phyloP scores from a whole-genome alignment of 2,329 filamentous ascomycete genomes.

The Coniochaeta ligniaria region DNA sequence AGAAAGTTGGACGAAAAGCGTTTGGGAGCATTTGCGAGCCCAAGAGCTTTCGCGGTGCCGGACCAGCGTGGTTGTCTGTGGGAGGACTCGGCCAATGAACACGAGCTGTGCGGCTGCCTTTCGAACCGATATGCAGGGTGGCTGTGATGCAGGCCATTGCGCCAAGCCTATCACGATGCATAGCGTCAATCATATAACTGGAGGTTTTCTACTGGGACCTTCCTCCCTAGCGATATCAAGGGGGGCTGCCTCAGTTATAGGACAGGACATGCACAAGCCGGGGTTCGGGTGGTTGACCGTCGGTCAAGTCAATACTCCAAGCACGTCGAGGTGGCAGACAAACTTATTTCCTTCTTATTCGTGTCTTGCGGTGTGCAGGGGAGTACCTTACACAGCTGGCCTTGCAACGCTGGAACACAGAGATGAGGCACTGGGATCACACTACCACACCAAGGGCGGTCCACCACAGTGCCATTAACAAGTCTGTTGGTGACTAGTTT shows the following conservation, averaged over 20 bases:
- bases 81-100: slow-evolving; percentile 2
- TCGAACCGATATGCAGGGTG: neutral
- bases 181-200: neutral
- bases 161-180: neutral
- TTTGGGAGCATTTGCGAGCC: too few species aligned
- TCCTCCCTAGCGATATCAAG: neutral
- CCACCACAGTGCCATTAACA: neutral
- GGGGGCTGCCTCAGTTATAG: neutral
- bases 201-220: neutral
- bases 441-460: too few species aligned
- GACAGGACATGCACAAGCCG: neutral
- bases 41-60: too few species aligned
- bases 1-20: too few species aligned
- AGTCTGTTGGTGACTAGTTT: neutral
- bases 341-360: neutral
- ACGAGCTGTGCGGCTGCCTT: too few species aligned
- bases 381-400: neutral
- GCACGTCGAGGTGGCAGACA: too few species aligned
- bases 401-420: neutral
- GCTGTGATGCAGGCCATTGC: neutral
- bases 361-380: neutral
- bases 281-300: too few species aligned
- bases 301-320: too few species aligned
- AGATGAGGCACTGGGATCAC: neutral
- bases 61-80: neutral